A percentile compares a stretch with the other conserved stretches of the same genome.
These are phyloP conservation scores for Rhodotorula diobovata DNA, from an alignment of 768 basidiomycete species.

Conservation along the genomic window DNA sequence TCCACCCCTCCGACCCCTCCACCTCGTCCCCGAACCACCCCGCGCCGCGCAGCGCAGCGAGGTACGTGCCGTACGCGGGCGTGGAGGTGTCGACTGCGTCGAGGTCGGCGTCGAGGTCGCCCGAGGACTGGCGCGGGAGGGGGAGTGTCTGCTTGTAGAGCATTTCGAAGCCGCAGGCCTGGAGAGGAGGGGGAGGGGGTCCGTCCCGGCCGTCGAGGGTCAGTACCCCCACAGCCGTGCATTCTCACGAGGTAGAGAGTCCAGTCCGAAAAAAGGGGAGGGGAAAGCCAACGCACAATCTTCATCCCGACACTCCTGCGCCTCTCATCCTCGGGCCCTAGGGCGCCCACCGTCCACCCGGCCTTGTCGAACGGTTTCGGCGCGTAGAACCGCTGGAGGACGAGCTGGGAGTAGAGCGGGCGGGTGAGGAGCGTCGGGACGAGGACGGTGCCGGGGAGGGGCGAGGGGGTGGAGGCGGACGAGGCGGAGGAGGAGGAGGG, in stretches of 20 bases:
- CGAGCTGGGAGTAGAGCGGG: constrained; percentile 86
- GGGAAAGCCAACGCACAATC: constrained; percentile 54
- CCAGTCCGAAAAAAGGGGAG: too few species aligned
- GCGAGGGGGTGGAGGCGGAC: constrained; percentile 46
- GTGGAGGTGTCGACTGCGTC: constrained; percentile 14
- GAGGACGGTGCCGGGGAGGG: constrained; percentile 51
- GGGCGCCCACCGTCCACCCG: constrained; percentile 53
- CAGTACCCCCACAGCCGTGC: too few species aligned
- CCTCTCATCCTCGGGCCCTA: constrained; percentile 65
- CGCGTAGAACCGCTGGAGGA: constrained; percentile 85
- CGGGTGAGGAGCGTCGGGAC: constrained; percentile 72
- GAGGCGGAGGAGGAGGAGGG: constrained; percentile 48
- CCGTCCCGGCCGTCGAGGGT: too few species aligned
- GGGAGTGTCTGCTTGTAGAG: constrained; percentile 76
- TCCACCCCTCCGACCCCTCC: constrained; percentile 74
- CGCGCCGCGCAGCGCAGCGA: constrained; percentile 45
- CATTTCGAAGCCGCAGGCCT: constrained; percentile 97
- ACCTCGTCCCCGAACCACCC: constrained; percentile 76
- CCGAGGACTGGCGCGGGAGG: neutral
- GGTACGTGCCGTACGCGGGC: constrained; percentile 39
- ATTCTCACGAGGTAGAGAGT: too few species aligned
- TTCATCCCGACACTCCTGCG: constrained; percentile 89
- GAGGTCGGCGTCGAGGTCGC: too few species aligned
- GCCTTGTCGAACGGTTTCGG: constrained; percentile 69
- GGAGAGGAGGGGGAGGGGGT: too few species aligned